phyloP scores from a whole-genome alignment of 2,329 filamentous ascomycete genomes.

The Verticillium nubilum region DNA sequence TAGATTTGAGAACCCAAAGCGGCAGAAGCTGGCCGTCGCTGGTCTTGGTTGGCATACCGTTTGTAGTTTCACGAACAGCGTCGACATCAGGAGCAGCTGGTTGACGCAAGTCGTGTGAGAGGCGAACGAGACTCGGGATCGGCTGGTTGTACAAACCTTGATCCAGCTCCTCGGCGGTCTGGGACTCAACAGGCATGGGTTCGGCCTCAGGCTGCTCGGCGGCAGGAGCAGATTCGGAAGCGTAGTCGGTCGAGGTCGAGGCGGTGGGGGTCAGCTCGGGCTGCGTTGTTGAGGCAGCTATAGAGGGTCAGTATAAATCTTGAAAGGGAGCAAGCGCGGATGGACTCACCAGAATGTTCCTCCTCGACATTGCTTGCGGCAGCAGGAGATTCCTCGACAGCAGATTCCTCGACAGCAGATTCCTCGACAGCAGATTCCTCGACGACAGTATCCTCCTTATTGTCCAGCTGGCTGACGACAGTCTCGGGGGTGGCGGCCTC shows the following conservation, averaged over 20 bases:
- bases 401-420: background rate
- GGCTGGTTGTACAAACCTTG: background rate
- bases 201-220: background rate
- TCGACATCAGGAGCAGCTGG: background rate
- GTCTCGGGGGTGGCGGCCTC: conserved; percentile 10
- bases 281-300: background rate
- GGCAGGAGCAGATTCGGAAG: background rate
- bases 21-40: background rate
- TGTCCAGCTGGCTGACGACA: conserved; percentile 1
- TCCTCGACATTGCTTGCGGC: background rate
- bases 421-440: background rate
- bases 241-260: background rate
- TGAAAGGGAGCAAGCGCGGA: background rate
- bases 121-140: background rate
- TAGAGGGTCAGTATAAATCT: background rate
- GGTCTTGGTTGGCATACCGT: background rate
- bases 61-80: background rate
- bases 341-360: background rate
- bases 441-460: background rate
- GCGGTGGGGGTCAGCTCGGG: background rate
- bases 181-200: background rate
- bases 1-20: background rate
- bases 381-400: background rate
- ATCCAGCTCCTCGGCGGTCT: background rate
- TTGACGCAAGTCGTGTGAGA: background rate